Evolutionary conservation across 2,329 filamentous ascomycete genomes (phyloP), one percentile per base, ranked within the genome.

Genomic region (Akanthomyces lecanii): DNA sequence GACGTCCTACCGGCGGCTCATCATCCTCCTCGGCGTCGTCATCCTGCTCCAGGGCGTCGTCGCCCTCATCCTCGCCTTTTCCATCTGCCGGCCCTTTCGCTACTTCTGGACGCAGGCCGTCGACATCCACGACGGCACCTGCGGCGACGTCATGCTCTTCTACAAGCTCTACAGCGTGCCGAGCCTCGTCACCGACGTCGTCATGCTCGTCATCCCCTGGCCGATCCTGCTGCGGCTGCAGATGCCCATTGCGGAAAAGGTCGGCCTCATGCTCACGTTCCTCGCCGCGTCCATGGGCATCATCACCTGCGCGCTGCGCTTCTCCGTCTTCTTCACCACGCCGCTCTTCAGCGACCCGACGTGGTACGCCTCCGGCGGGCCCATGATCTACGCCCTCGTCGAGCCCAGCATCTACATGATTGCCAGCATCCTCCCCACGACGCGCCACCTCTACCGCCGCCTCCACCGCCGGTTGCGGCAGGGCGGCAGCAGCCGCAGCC

Each of bases 121-220:
- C 23, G 54, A 65, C 50, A 16, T 60, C 18, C 11, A 59, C 54
- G 63, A 60, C 30, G 63, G 63, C 14, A 42, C 38, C n/a, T 65
- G 63, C 40, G 63, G 63, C 25, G 44, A 65, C 25, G 63, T 65
- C 11, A 65, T 65, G 63, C 63, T 65, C 42, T 65, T 65, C 30
- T 65, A 65, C 54, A 65, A 65, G 45, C 62, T 55, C 60, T 65
- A 63, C 44, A 65, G 63, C 55, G 57, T 65, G n/a, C 63, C 63
- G 18, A 65, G 63, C 62, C 42, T 65, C 28, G 60, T 53, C 33
- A 65, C 63, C 6, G 63, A 65, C 38, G 7, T 63, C 12, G 63
- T 50, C 36, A 65, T 65, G 60, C 60, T 65, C 14, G 6, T 65
- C n/a, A n/a, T 65, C 16, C 63, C 63, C 7, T 65, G 63, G 63